phyloP scores from a whole-genome alignment of 2,329 filamentous ascomycete species.

The Cladophialophora yegresii region DNA sequence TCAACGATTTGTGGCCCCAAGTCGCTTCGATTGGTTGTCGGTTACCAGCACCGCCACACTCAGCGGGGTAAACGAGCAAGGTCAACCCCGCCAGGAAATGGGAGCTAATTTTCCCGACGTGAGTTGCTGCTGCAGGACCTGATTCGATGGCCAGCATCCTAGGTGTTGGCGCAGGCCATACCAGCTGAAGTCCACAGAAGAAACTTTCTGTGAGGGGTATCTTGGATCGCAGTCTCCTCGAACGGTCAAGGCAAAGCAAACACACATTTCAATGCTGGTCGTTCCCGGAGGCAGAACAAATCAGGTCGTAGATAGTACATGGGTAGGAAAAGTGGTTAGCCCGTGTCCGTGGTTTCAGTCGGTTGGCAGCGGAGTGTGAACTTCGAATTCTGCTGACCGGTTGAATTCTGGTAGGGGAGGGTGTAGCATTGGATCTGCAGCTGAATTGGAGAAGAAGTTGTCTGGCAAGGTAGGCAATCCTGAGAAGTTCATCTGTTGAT shows the following conservation, averaged over 20 bases:
- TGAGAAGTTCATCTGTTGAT: conserved; percentile 21
- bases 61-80: neutral
- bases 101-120: neutral
- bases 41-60: neutral
- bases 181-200: neutral
- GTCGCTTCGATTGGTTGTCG: neutral
- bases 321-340: neutral
- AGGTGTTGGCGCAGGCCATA: neutral
- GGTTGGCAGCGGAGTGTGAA: conserved; percentile 32
- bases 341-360: conserved; percentile 24
- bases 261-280: neutral
- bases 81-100: neutral
- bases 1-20: neutral
- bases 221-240: neutral
- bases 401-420: conserved; percentile 36
- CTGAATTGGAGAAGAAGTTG: conserved; percentile 27
- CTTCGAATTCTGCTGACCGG: conserved; percentile 35
- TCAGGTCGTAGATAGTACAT: neutral
- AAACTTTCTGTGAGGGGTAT: conserved; percentile 3
- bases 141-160: neutral
- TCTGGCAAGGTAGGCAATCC: conserved; percentile 26
- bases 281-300: neutral
- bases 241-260: neutral
- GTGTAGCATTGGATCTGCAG: conserved; percentile 25
- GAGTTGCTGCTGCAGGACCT: neutral